Conservation (phyloP, 345 rosid genomes). For the Brassica incana region DNA sequence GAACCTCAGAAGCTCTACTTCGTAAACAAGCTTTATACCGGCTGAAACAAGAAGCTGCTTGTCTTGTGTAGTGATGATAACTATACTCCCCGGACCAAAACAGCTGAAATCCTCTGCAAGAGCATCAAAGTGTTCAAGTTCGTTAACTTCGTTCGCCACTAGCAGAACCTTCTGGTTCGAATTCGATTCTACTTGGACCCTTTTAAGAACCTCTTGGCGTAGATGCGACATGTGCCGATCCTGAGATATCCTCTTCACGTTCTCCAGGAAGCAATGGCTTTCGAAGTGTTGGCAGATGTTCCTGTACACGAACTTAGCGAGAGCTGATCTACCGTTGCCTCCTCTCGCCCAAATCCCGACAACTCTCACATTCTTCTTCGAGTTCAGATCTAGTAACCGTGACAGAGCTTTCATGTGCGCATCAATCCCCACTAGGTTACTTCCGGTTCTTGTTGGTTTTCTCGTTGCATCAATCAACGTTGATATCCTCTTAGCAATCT, state of each 20-base stretch:
- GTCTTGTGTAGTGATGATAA: conserved; percentile 34
- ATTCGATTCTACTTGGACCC: conserved; percentile 15
- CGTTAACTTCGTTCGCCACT: conserved; percentile 21
- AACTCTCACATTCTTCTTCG: conserved; percentile 10
- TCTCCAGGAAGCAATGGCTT: conserved; percentile 23
- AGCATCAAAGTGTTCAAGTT: conserved; percentile 21
- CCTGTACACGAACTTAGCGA: conserved; percentile 11
- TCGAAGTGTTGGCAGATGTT: conserved; percentile 10
- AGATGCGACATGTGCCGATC: conserved; percentile 3
- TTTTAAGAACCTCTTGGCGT: background rate
- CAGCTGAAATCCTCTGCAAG: conserved; percentile 26
- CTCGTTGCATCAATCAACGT: background rate
- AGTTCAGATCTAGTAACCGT: conserved; percentile 8
- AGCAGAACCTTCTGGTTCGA: conserved; percentile 32
- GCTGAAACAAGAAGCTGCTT: conserved; percentile 10
- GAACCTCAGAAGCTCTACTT: conserved; percentile 17
- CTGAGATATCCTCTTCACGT: conserved; percentile 11
- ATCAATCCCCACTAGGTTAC: conserved; percentile 34
- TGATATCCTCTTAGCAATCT: conserved; percentile 16
- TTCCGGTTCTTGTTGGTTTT: background rate
- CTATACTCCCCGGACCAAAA: conserved; percentile 35
- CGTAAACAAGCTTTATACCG: conserved; percentile 14
- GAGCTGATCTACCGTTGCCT: conserved; percentile 23
- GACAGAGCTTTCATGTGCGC: conserved; percentile 5
- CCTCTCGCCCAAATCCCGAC: conserved; percentile 33